Percentiles rank a stretch among this genome's conserved stretches.
phyloP scores from a whole-genome alignment of 768 basidiomycete genomes.

The Tricholoma hemisulphureum region DNA sequence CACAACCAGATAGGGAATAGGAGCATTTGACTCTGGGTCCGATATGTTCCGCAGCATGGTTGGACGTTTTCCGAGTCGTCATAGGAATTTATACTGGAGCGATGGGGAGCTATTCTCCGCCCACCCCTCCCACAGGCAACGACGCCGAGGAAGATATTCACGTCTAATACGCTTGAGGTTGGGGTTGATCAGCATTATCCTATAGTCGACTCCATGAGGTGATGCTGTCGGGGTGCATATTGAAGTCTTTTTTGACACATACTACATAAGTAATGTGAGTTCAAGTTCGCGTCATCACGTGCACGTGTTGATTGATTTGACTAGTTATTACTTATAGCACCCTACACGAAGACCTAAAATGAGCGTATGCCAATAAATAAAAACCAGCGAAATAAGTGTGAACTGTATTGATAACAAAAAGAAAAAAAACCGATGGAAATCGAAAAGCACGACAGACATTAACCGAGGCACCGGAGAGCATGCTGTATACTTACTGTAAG shows the following conservation, averaged over 20 bases:
- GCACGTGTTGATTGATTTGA: not conserved
- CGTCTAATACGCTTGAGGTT: too few species aligned
- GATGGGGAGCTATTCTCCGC: too few species aligned
- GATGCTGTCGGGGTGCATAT: too few species aligned
- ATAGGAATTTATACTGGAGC: too few species aligned
- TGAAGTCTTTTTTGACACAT: too few species aligned
- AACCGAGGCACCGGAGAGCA: not conserved
- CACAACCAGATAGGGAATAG: not conserved
- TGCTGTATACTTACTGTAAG: not conserved
- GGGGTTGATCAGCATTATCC: too few species aligned
- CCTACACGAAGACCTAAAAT: slow-evolving; percentile 3
- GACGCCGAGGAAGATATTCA: not conserved
- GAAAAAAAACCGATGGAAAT: not conserved
- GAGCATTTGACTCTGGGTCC: not conserved
- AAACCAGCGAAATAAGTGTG: slow-evolving; percentile 4
- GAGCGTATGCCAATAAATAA: slow-evolving; percentile 13
- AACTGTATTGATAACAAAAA: slow-evolving; percentile 1
- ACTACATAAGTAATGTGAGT: too few species aligned
- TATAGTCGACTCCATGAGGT: too few species aligned
- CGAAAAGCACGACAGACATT: not conserved
- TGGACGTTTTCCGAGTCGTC: too few species aligned
- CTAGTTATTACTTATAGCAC: not conserved
- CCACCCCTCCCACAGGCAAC: too few species aligned
- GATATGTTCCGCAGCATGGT: not conserved
- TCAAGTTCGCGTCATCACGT: not conserved